phyloP scores from a whole-genome alignment of 2,329 filamentous ascomycete genomes.

The Colletotrichum musicola region DNA sequence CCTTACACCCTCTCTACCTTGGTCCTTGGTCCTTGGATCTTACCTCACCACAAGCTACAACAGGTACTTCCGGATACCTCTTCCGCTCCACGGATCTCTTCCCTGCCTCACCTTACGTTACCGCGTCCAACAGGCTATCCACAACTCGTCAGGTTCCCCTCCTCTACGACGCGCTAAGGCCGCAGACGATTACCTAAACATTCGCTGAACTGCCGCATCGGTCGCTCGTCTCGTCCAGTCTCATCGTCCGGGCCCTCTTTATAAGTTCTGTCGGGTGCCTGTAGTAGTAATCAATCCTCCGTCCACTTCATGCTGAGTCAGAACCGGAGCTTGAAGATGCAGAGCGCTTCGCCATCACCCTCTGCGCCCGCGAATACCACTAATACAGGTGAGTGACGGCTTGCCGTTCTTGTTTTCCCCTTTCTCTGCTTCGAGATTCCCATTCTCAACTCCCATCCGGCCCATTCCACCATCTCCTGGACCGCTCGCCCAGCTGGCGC shows the following conservation, averaged over 20 bases:
- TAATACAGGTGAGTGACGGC: constrained; percentile 37
- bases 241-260: constrained; percentile 38
- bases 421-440: constrained; percentile 18
- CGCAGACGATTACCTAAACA: constrained; percentile 38
- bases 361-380: constrained; percentile 39
- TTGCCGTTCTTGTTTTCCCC: constrained; percentile 23
- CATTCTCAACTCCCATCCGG: constrained; percentile 11
- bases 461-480: constrained; percentile 11
- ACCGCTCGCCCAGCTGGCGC: constrained; percentile 4
- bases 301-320: constrained; percentile 41
- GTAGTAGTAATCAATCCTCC: constrained; percentile 41
- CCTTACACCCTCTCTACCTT: constrained; percentile 8
- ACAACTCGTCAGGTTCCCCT: constrained; percentile 38
- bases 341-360: constrained; percentile 38
- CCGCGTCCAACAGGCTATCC: constrained; percentile 29
- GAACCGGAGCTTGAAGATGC: constrained; percentile 41
- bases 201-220: constrained; percentile 38
- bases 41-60: constrained; percentile 25
- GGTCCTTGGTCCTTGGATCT: constrained; percentile 21
- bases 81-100: constrained; percentile 14
- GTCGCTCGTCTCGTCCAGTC: constrained; percentile 37
- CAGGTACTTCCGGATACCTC: constrained; percentile 19
- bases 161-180: constrained; percentile 39
- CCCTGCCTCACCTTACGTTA: constrained; percentile 32
- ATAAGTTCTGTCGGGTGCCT: constrained; percentile 37